Conservation (phyloP, 2,329 filamentous ascomycete species). For the Pyrenochaeta sp. region DNA sequence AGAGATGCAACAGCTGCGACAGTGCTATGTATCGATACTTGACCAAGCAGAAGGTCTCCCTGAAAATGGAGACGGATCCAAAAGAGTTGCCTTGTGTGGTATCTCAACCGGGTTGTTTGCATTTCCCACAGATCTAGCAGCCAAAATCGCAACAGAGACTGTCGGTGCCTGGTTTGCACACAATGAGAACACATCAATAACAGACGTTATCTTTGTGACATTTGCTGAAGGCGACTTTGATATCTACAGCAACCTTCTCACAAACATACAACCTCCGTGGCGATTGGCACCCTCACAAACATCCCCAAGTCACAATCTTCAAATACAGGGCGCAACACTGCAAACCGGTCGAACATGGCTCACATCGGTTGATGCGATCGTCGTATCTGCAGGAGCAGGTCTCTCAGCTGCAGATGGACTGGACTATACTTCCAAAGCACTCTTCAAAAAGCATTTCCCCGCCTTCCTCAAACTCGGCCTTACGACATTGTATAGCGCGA, state of each 20-base stretch:
- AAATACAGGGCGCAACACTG: slow-evolving; percentile 10
- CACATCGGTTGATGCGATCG: slow-evolving; percentile 27
- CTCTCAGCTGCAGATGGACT: slow-evolving; percentile 47
- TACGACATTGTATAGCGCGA: slow-evolving; percentile 44
- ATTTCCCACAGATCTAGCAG: slow-evolving; percentile 40
- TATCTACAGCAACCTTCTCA: slow-evolving; percentile 24
- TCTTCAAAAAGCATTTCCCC: slow-evolving; percentile 43
- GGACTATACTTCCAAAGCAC: slow-evolving; percentile 41
- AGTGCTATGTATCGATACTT: slow-evolving; percentile 44
- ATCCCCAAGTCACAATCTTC: not conserved
- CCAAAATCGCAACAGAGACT: slow-evolving; percentile 37
- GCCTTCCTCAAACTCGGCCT: slow-evolving; percentile 40
- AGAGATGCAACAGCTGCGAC: slow-evolving; percentile 30
- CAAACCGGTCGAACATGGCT: slow-evolving; percentile 32
- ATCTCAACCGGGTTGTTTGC: slow-evolving; percentile 50
- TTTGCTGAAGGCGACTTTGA: slow-evolving; percentile 39
- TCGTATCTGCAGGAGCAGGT: slow-evolving; percentile 47
- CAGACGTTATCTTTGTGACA: slow-evolving; percentile 45
- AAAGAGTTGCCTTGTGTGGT: slow-evolving; percentile 44
- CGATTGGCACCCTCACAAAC: not conserved
- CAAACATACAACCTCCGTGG: slow-evolving; percentile 1
- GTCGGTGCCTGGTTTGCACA: slow-evolving; percentile 38
- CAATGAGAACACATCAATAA: slow-evolving; percentile 33
- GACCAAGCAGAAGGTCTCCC: slow-evolving; percentile 36
- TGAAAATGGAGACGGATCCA: slow-evolving; percentile 27